These are phyloP conservation scores for Delitschia confertaspora DNA, from an alignment of 495 filamentous ascomycete genomes.

Conservation along the genomic window DNA sequence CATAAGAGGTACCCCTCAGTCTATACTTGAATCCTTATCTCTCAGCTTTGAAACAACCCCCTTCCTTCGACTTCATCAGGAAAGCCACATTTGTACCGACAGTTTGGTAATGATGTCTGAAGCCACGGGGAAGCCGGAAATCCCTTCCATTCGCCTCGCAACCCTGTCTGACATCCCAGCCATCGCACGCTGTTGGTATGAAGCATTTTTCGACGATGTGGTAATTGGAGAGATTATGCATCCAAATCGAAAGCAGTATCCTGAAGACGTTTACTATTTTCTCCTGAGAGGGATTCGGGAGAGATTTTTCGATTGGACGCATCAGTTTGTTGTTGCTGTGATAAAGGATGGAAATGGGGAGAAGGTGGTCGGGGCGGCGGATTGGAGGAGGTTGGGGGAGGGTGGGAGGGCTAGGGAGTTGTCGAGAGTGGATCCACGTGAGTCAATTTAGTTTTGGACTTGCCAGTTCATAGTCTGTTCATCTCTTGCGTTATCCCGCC, in stretches of 20 bases:
- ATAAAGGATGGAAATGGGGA: conserved; percentile 3
- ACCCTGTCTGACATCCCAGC: conserved; percentile 2
- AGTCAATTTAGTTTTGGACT: too few relatives aligned
- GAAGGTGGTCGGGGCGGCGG: conserved; percentile 12
- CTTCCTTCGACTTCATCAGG: background rate
- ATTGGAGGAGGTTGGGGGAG: conserved; percentile 18
- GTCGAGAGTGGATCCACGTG: conserved; percentile 7
- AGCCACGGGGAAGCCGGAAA: background rate
- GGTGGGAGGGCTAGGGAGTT: conserved; percentile 10
- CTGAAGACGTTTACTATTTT: conserved; percentile 21
- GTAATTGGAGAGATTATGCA: conserved; percentile 23
- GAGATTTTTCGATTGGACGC: conserved; percentile 17
- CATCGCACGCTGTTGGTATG: conserved; percentile 14
- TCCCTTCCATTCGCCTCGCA: conserved; percentile 1
- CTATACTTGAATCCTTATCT: background rate
- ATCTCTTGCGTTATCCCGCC: too few relatives aligned
- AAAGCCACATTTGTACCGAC: background rate
- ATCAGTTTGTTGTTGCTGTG: conserved; percentile 13
- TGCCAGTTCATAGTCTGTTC: too few relatives aligned
- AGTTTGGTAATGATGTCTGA: background rate
- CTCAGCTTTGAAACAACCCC: background rate
- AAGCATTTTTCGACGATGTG: conserved; percentile 20
- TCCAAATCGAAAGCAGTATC: conserved; percentile 12
- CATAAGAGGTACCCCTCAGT: background rate
- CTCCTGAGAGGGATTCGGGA: conserved; percentile 9